A percentile compares a stretch with the other conserved stretches of the same genome.
phyloP scores from a whole-genome alignment of 1,284 basidiomycete species.

The Ustilago trichophora region DNA sequence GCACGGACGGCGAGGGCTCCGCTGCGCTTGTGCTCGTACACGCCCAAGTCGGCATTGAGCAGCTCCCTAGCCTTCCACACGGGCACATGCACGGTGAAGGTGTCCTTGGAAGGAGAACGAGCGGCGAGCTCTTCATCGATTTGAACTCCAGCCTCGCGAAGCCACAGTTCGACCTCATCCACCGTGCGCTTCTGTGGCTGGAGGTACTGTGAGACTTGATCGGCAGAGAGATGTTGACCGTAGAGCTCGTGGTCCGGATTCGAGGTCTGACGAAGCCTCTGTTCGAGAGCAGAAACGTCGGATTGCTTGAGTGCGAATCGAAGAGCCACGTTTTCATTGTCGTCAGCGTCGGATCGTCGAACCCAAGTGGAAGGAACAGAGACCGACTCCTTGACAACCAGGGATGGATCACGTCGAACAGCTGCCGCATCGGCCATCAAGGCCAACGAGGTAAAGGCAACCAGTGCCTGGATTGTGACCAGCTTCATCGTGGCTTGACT shows the following conservation, averaged over 20 bases:
- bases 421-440: constrained; percentile 38
- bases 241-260: constrained; percentile 70
- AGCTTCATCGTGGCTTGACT: constrained; percentile 36
- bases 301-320: constrained; percentile 51
- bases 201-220: constrained; percentile 70
- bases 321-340: constrained; percentile 32
- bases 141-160: constrained; percentile 69
- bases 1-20: constrained; percentile 48
- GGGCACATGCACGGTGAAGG: constrained; percentile 72
- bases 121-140: constrained; percentile 66
- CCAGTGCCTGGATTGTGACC: constrained; percentile 37
- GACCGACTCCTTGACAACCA: constrained; percentile 46
- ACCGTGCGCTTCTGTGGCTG: constrained; percentile 66
- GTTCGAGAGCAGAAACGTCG: constrained; percentile 34
- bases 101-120: constrained; percentile 66
- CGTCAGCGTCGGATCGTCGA: constrained; percentile 30
- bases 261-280: constrained; percentile 67
- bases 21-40: constrained; percentile 54
- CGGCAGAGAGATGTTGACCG: constrained; percentile 71
- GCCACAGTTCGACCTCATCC: constrained; percentile 71
- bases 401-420: constrained; percentile 11
- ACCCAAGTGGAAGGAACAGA: constrained; percentile 43
- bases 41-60: constrained; percentile 54
- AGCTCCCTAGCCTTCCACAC: constrained; percentile 71
- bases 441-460: constrained; percentile 39